These are phyloP conservation scores for Annulohypoxylon truncatum DNA, from an alignment of 2,329 filamentous ascomycete species.

Conservation along the genomic window DNA sequence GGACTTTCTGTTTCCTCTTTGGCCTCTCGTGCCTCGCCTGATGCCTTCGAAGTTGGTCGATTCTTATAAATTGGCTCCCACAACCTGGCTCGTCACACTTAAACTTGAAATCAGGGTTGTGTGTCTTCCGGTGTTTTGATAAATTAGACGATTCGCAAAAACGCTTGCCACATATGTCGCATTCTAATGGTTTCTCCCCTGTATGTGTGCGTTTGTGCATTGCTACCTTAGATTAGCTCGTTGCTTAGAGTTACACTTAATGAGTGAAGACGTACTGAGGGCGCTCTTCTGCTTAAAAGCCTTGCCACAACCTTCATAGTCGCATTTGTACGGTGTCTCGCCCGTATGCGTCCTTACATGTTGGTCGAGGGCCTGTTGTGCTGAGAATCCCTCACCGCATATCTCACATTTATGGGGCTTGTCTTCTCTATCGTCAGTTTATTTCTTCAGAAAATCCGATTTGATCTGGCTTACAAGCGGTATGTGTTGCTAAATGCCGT, in stretches of 20 bases:
- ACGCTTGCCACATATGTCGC: conserved; percentile 67
- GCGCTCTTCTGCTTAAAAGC: conserved; percentile 75
- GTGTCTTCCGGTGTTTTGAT: conserved; percentile 73
- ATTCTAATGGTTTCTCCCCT: conserved; percentile 70
- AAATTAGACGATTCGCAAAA: conserved; percentile 76
- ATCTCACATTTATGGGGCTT: conserved; percentile 68
- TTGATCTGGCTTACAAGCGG: conserved; percentile 36
- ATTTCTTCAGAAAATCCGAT: neutral
- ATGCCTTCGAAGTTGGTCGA: conserved; percentile 68
- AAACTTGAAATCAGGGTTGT: conserved; percentile 64
- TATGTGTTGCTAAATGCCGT: conserved; percentile 52
- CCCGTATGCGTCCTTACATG: conserved; percentile 75
- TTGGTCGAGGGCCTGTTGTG: conserved; percentile 74
- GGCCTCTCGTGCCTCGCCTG: conserved; percentile 55
- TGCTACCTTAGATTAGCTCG: conserved; percentile 55
- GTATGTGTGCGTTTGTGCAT: conserved; percentile 76
- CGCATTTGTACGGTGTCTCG: conserved; percentile 71
- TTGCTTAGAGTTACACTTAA: neutral
- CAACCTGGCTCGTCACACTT: conserved; percentile 62
- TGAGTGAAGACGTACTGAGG: conserved; percentile 62
- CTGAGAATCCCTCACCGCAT: conserved; percentile 71
- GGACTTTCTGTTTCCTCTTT: conserved; percentile 40
- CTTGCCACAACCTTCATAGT: conserved; percentile 62
- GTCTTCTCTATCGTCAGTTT: conserved; percentile 51
- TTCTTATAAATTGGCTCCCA: conserved; percentile 67